Evolutionary conservation across 306 rosid species (phyloP).

Genomic region (Malus fusca): DNA sequence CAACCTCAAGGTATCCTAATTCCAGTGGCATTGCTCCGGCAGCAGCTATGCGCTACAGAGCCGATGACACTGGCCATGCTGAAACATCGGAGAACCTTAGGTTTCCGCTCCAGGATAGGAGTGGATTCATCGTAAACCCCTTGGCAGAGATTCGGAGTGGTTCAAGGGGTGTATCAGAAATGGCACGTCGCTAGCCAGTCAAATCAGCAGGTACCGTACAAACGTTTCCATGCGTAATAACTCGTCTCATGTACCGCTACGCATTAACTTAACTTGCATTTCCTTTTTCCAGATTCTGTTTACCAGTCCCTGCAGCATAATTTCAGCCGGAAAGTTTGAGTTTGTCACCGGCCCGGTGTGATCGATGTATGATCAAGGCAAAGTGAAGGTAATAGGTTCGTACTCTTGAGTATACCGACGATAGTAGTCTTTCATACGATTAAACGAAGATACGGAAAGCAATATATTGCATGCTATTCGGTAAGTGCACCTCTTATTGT

Average conservation of each 20-base stretch:
- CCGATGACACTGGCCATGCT: slow-evolving; percentile 28
- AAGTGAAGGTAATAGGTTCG: slow-evolving; percentile 6
- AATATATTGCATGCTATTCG: not conserved
- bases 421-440: not conserved
- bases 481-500: slow-evolving; percentile 17
- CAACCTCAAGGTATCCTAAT: slow-evolving; percentile 42
- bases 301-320: slow-evolving; percentile 1
- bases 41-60: slow-evolving; percentile 32
- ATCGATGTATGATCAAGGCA: not conserved
- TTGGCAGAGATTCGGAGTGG: slow-evolving; percentile 56
- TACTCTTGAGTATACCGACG: not conserved
- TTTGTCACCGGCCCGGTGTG: not conserved
- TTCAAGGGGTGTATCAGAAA: slow-evolving; percentile 29
- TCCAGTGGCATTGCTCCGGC: slow-evolving; percentile 35
- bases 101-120: slow-evolving; percentile 41
- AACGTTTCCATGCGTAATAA: not conserved
- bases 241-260: too few relatives aligned
- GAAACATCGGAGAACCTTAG: slow-evolving; percentile 42
- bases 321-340: slow-evolving; percentile 17
- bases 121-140: slow-evolving; percentile 83
- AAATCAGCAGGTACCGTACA: slow-evolving; percentile 26
- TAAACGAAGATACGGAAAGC: not conserved
- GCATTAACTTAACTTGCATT: not conserved
- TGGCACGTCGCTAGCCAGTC: slow-evolving; percentile 20
- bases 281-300: slow-evolving; percentile 4